Evolutionary conservation across 345 rosid genomes (phyloP).

Genomic region (Eucalyptus leucophloia): DNA sequence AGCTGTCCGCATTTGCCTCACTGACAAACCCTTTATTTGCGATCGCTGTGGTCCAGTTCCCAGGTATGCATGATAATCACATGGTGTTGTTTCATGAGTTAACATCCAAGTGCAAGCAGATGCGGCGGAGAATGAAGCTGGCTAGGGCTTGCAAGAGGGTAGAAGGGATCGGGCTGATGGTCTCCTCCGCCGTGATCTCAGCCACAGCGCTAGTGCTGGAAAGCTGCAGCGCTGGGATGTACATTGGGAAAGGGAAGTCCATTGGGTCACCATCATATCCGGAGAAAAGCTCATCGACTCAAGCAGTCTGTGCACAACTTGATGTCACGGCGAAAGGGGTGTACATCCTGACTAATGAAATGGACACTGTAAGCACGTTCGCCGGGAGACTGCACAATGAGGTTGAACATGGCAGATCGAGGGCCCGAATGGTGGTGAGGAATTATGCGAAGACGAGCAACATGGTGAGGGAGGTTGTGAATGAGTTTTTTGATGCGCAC

Average conservation of each 20-base stretch:
- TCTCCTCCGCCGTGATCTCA: slow-evolving; percentile 31
- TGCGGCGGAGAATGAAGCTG: slow-evolving; percentile 27
- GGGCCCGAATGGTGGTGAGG: slow-evolving; percentile 1
- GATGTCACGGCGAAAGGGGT: slow-evolving; percentile 71
- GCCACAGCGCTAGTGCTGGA: slow-evolving; percentile 34
- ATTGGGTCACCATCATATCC: neutral
- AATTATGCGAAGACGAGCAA: slow-evolving; percentile 22
- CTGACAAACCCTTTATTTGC: slow-evolving; percentile 45
- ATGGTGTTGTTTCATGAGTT: slow-evolving; percentile 23
- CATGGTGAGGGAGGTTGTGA: slow-evolving; percentile 32
- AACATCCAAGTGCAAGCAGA: slow-evolving; percentile 28
- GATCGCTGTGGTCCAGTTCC: slow-evolving; percentile 14
- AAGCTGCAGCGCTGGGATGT: slow-evolving; percentile 38
- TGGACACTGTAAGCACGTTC: slow-evolving; percentile 54
- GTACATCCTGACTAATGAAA: slow-evolving; percentile 61
- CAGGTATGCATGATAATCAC: slow-evolving; percentile 29
- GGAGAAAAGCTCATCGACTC: neutral
- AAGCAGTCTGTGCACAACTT: slow-evolving; percentile 39
- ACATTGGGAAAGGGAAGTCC: neutral
- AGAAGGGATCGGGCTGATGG: slow-evolving; percentile 29
- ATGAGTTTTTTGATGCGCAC: slow-evolving; percentile 21
- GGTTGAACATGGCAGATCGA: neutral
- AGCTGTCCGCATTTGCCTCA: slow-evolving; percentile 37
- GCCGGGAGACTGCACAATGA: slow-evolving; percentile 40
- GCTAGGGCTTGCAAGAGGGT: slow-evolving; percentile 25